A percentile compares a stretch with the other conserved stretches of the same genome.
Evolutionary conservation across 108 stramenopile species (phyloP).

Genomic region (Skeletonema tropicum): DNA sequence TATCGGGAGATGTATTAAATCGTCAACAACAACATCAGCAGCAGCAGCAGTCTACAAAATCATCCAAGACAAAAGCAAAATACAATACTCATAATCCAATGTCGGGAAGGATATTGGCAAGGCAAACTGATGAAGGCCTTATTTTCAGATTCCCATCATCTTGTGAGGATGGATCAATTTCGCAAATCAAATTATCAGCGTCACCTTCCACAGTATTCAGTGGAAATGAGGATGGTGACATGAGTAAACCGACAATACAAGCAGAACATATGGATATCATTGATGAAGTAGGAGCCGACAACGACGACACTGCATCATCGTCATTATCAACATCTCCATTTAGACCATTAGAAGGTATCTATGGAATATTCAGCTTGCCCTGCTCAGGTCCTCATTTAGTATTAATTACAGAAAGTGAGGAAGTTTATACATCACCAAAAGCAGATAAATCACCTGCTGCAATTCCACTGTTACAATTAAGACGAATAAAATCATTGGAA

Average conservation of each 20-base stretch:
- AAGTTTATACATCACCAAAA: constrained; percentile 59
- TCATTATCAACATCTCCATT: constrained; percentile 24
- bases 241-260: not conserved
- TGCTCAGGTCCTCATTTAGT: constrained; percentile 69
- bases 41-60: not conserved
- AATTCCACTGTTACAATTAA: constrained; percentile 57
- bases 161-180: too few relatives aligned
- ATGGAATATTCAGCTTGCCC: constrained; percentile 73
- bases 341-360: constrained; percentile 77
- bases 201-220: too few relatives aligned
- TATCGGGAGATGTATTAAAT: constrained; percentile 25
- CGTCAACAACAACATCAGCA: not conserved
- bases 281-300: not conserved
- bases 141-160: constrained; percentile 12
- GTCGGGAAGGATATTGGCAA: constrained; percentile 27
- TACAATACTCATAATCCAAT: constrained; percentile 14
- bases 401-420: constrained; percentile 58
- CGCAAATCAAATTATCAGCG: too few relatives aligned
- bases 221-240: not conserved
- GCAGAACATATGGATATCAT: not conserved
- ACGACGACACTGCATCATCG: not conserved
- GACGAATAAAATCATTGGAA: constrained; percentile 61
- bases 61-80: not conserved
- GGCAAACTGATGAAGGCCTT: constrained; percentile 15
- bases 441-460: not conserved